Percentiles rank a stretch among this genome's conserved stretches.
Evolutionary conservation across 208 protist species (phyloP).

Genomic region (Leptomonas seymouri): DNA sequence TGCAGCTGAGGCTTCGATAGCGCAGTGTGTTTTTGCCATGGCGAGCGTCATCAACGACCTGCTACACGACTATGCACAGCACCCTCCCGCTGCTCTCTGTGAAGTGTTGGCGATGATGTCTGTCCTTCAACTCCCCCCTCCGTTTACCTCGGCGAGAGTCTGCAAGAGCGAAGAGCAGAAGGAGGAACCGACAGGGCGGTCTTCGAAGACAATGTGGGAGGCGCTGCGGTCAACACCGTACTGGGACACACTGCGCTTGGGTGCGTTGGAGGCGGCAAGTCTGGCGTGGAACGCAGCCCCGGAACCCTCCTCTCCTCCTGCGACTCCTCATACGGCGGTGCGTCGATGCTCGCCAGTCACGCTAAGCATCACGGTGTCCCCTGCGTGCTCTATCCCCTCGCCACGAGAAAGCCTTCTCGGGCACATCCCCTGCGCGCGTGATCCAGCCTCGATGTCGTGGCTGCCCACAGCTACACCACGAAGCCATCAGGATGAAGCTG

Average conservation of each 20-base stretch:
- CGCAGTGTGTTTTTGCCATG: constrained; percentile 35
- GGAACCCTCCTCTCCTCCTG: background rate
- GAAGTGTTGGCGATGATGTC: constrained; percentile 28
- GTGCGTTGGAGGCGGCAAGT: constrained; percentile 20
- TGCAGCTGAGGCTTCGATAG: constrained; percentile 14
- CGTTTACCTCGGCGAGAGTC: background rate
- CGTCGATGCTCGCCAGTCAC: background rate
- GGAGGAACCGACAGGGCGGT: background rate
- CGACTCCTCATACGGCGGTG: too few relatives aligned
- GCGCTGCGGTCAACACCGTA: constrained; percentile 18
- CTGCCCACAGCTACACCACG: background rate
- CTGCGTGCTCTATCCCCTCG: background rate
- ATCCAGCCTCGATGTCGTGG: constrained; percentile 15
- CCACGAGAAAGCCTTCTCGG: constrained; percentile 24
- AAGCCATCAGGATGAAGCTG: too few relatives aligned
- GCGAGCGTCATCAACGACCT: constrained; percentile 43
- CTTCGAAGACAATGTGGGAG: constrained; percentile 6
- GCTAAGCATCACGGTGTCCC: background rate
- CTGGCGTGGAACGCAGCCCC: constrained; percentile 8
- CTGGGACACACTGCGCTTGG: constrained; percentile 17
- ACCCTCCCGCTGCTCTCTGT: constrained; percentile 36
- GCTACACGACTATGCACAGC: constrained; percentile 55
- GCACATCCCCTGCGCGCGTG: constrained; percentile 21
- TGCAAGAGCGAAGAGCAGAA: too few relatives aligned
- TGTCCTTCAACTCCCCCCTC: background rate